Conservation (phyloP, 306 rosid species). For the Pachyrhizus erosus region DNA sequence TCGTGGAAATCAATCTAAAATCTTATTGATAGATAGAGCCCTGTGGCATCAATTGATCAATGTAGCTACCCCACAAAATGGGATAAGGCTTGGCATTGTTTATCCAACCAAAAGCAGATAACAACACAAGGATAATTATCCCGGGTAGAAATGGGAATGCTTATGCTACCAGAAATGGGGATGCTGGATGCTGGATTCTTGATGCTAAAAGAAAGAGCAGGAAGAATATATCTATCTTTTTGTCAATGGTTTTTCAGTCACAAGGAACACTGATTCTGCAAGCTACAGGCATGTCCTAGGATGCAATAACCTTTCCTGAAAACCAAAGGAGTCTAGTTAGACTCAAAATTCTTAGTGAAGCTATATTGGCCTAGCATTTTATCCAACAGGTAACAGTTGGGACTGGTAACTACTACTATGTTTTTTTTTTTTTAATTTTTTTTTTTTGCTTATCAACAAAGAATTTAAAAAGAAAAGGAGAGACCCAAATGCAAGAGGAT, state of each 20-base stretch:
- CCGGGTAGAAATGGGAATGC: background rate
- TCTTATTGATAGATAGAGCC: background rate
- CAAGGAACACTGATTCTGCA: conserved; percentile 19
- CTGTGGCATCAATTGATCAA: background rate
- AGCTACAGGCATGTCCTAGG: background rate
- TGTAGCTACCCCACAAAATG: background rate
- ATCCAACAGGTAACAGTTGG: background rate
- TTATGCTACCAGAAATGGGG: background rate
- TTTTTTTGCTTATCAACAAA: background rate
- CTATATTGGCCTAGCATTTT: background rate
- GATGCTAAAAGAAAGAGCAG: conserved; percentile 26
- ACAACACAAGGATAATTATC: background rate
- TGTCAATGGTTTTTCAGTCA: conserved; percentile 14
- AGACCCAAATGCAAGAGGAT: background rate
- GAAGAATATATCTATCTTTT: background rate
- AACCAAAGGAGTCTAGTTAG: background rate
- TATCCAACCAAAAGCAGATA: background rate
- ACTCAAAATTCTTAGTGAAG: conserved; percentile 5
- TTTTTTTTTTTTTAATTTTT: background rate
- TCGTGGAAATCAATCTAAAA: conserved; percentile 30
- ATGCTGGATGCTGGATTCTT: background rate
- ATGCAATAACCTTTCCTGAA: background rate
- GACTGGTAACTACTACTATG: background rate
- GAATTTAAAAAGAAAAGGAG: background rate
- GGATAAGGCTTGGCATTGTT: background rate